These are phyloP conservation scores for Coprinopsis strossmayeri DNA, from an alignment of 768 basidiomycete genomes.

Conservation along the genomic window DNA sequence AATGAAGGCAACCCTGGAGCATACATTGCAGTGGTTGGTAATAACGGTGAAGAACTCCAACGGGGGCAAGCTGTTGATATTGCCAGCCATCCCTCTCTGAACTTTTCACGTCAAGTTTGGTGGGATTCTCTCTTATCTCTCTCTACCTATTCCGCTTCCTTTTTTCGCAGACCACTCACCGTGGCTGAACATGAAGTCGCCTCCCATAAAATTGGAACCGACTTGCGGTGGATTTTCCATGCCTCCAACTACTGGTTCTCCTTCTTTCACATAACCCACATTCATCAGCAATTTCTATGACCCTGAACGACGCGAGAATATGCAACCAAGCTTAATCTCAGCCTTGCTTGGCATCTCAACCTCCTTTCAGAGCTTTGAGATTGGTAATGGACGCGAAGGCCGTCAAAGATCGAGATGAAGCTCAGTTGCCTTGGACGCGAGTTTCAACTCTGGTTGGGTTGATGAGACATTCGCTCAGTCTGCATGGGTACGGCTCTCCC, in stretches of 20 bases:
- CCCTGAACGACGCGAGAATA: slow-evolving; percentile 40
- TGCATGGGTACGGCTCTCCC: slow-evolving; percentile 65
- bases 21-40: slow-evolving; percentile 25
- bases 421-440: slow-evolving; percentile 67
- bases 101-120: slow-evolving; percentile 69
- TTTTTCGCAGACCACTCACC: slow-evolving; percentile 27
- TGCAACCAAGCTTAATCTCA: slow-evolving; percentile 65
- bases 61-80: slow-evolving; percentile 24
- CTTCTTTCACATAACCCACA: slow-evolving; percentile 61
- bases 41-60: slow-evolving; percentile 17
- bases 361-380: slow-evolving; percentile 65
- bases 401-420: slow-evolving; percentile 60
- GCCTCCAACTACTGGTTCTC: slow-evolving; percentile 67
- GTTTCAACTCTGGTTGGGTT: slow-evolving; percentile 63
- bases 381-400: slow-evolving; percentile 42
- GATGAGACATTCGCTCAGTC: slow-evolving; percentile 72
- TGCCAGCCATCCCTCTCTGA: slow-evolving; percentile 52
- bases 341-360: slow-evolving; percentile 59
- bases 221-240: slow-evolving; percentile 60
- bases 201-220: slow-evolving; percentile 38
- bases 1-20: slow-evolving; percentile 6
- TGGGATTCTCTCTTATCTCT: slow-evolving; percentile 65
- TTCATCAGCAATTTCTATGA: slow-evolving; percentile 59
- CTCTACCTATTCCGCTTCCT: slow-evolving; percentile 36
- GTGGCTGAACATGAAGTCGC: slow-evolving; percentile 40